Conservation (phyloP, 2,329 filamentous ascomycete species). For the Ascochyta fabae region DNA sequence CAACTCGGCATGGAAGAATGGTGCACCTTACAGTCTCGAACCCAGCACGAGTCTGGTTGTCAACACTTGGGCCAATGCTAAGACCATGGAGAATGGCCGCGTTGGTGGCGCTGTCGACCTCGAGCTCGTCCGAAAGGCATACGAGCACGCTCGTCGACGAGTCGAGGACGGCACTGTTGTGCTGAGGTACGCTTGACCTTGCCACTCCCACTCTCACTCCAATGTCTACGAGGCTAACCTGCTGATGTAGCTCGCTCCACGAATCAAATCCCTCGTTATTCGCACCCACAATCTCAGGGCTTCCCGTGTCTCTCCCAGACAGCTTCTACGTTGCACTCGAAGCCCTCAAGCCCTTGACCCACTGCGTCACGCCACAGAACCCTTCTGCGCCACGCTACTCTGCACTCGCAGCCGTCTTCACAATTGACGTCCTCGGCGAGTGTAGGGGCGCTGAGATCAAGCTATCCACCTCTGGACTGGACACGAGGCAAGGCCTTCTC, state of each 20-base stretch:
- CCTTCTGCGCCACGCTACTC: conserved; percentile 82
- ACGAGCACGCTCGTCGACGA: conserved; percentile 93
- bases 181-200: conserved; percentile 68
- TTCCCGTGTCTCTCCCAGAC: conserved; percentile 80
- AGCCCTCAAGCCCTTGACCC: conserved; percentile 83
- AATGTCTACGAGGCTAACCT: background rate
- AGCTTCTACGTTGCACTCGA: conserved; percentile 79
- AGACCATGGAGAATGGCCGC: conserved; percentile 72
- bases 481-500: conserved; percentile 80
- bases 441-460: conserved; percentile 77
- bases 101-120: conserved; percentile 80
- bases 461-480: conserved; percentile 85
- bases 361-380: conserved; percentile 87
- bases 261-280: conserved; percentile 85
- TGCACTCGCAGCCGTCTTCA: conserved; percentile 80
- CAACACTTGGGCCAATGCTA: conserved; percentile 91
- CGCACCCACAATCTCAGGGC: conserved; percentile 76
- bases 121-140: conserved; percentile 79
- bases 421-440: conserved; percentile 79
- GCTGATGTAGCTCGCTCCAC: conserved; percentile 77
- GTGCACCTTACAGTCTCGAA: conserved; percentile 84
- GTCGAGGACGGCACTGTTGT: conserved; percentile 96
- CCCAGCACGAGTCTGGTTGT: conserved; percentile 90
- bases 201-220: background rate
- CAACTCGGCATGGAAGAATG: conserved; percentile 85